These are phyloP conservation scores for Fomitopsis schrenkii DNA, from an alignment of 1,284 basidiomycete genomes.

Conservation along the genomic window DNA sequence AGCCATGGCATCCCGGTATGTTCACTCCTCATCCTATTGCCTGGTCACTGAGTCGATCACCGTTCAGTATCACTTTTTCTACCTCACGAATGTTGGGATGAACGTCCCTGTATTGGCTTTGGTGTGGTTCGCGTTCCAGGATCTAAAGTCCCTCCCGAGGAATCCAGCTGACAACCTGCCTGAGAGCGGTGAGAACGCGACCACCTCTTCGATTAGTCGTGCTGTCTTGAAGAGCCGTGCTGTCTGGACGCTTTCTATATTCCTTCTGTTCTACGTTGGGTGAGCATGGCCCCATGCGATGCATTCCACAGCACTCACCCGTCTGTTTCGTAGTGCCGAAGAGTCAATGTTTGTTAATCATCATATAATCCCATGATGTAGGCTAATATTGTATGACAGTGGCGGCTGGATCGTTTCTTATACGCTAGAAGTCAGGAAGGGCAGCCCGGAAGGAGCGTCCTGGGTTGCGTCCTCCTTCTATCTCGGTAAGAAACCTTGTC, in stretches of 20 bases:
- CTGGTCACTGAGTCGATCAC: background rate
- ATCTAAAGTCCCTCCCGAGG: constrained; percentile 19
- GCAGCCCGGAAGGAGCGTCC: constrained; percentile 26
- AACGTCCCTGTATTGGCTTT: constrained; percentile 23
- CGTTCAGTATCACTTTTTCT: constrained; percentile 25
- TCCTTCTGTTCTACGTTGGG: constrained; percentile 31
- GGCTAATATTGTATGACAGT: constrained; percentile 8
- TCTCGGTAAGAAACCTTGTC: constrained; percentile 18
- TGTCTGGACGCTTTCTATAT: constrained; percentile 30
- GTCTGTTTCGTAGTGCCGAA: constrained; percentile 21
- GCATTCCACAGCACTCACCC: background rate
- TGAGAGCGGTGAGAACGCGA: background rate
- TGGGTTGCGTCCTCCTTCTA: constrained; percentile 32
- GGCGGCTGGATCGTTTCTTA: constrained; percentile 32
- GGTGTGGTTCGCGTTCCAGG: constrained; percentile 23
- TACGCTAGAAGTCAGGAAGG: constrained; percentile 26
- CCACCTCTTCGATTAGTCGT: constrained; percentile 5
- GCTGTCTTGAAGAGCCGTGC: constrained; percentile 22
- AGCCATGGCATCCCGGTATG: constrained; percentile 25
- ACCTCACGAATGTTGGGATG: constrained; percentile 26
- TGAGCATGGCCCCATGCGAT: constrained; percentile 4
- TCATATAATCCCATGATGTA: background rate
- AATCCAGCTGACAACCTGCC: constrained; percentile 12
- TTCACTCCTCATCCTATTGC: background rate
- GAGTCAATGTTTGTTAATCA: constrained; percentile 26